These are phyloP conservation scores for Cordyceps tenuipes DNA, from an alignment of 2,329 filamentous ascomycete genomes.

Conservation along the genomic window DNA sequence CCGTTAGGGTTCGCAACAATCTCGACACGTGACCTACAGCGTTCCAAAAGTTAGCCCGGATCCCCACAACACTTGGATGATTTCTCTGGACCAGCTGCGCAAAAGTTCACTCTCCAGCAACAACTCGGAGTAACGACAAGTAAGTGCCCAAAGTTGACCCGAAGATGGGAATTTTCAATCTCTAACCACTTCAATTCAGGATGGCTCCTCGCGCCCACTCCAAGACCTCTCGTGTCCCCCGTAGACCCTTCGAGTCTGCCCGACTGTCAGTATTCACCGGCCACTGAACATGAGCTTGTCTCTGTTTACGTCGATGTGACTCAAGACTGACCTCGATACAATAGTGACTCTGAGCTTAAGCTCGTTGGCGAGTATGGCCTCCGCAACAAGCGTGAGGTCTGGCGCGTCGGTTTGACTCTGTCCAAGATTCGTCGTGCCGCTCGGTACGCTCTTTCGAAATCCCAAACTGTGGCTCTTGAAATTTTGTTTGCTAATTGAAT, in stretches of 20 bases:
- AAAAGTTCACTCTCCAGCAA: conserved; percentile 21
- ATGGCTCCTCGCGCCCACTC: conserved; percentile 63
- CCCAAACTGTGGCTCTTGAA: too few relatives aligned
- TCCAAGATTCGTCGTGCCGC: conserved; percentile 99
- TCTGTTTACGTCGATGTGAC: conserved; percentile 90
- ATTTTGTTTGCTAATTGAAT: neutral
- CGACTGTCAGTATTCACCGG: conserved; percentile 95
- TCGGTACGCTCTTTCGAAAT: conserved; percentile 53
- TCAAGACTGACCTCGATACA: conserved; percentile 54
- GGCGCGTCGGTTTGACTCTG: conserved; percentile 98
- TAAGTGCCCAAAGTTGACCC: conserved; percentile 21
- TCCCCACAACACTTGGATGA: conserved; percentile 25
- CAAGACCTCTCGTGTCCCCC: conserved; percentile 99
- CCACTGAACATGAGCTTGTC: conserved; percentile 98
- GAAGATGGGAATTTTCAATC: conserved; percentile 11
- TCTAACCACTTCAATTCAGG: conserved; percentile 25
- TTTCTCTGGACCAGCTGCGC: conserved; percentile 16
- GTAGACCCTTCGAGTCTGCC: conserved; percentile 98
- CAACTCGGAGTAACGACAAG: conserved; percentile 32
- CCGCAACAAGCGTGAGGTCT: conserved; percentile 99
- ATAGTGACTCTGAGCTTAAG: conserved; percentile 98
- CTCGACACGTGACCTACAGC: conserved; percentile 22
- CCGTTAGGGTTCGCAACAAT: conserved; percentile 26
- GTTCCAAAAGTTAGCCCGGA: conserved; percentile 21
- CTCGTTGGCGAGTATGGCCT: conserved; percentile 99